Conservation (phyloP, 169 alveolate species). For the Cryptosporidium andersoni region DNA sequence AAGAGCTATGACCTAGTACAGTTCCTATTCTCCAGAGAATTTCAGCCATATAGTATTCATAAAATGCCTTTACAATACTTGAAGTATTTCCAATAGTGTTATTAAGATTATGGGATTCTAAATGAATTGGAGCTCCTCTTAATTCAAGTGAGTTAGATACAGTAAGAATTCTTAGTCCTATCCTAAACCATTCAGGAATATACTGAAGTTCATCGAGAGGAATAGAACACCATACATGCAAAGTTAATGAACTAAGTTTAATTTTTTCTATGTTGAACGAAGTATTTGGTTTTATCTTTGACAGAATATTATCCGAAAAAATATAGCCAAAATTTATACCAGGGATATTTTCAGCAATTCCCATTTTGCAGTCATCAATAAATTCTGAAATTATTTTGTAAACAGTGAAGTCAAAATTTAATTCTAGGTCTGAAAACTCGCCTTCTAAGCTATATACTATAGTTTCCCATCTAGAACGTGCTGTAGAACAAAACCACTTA, state of each 20-base stretch:
- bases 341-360: background rate
- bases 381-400: constrained; percentile 40
- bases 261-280: constrained; percentile 57
- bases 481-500: constrained; percentile 52
- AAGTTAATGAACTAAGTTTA: constrained; percentile 31
- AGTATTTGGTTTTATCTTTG: constrained; percentile 25
- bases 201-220: constrained; percentile 33
- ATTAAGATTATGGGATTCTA: constrained; percentile 56
- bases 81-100: constrained; percentile 50
- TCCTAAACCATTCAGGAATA: constrained; percentile 65
- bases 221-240: constrained; percentile 69
- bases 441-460: constrained; percentile 44
- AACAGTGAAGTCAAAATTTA: constrained; percentile 68
- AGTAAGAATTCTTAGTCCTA: constrained; percentile 67
- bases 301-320: background rate
- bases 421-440: constrained; percentile 44
- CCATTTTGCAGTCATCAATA: constrained; percentile 30
- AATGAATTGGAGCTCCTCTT: constrained; percentile 71
- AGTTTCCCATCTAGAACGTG: constrained; percentile 68
- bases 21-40: constrained; percentile 80
- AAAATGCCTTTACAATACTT: constrained; percentile 40
- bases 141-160: constrained; percentile 61
- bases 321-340: no score
- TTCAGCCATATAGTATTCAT: constrained; percentile 71
- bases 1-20: constrained; percentile 87